Percentiles rank a stretch among this genome's conserved stretches.
These are phyloP conservation scores for Phytophthora tubulina DNA, from an alignment of 352 stramenopile species.

Conservation along the genomic window DNA sequence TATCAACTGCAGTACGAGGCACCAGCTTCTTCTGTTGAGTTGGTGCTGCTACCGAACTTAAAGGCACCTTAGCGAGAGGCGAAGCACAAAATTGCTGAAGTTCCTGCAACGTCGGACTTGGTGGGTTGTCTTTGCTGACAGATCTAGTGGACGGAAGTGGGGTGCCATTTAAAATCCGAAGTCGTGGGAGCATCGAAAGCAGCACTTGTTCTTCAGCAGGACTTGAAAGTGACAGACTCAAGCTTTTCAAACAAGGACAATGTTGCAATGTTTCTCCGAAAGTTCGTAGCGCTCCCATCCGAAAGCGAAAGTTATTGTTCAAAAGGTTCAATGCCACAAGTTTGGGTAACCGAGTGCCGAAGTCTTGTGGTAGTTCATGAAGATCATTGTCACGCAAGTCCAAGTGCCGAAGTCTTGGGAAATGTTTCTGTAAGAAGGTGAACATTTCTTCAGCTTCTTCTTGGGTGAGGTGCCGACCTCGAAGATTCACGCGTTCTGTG, in stretches of 20 bases:
- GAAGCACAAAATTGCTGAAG: conserved; percentile 39
- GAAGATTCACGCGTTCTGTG: conserved; percentile 59
- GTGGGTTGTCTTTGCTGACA: conserved; percentile 17
- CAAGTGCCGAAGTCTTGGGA: conserved; percentile 59
- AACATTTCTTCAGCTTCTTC: conserved; percentile 41
- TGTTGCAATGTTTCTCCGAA: conserved; percentile 53
- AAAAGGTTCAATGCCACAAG: conserved; percentile 74
- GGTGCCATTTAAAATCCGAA: conserved; percentile 71
- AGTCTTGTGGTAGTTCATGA: conserved; percentile 44
- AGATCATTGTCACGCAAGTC: conserved; percentile 71
- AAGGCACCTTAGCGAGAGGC: conserved; percentile 10
- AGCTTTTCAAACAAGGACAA: conserved; percentile 66
- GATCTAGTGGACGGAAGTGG: conserved; percentile 35
- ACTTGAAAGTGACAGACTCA: conserved; percentile 63
- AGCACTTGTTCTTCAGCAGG: conserved; percentile 69
- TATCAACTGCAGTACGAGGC: neutral
- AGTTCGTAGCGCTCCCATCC: conserved; percentile 43
- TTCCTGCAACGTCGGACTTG: conserved; percentile 40
- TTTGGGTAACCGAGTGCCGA: conserved; percentile 49
- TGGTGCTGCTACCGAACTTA: conserved; percentile 3
- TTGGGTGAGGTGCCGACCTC: conserved; percentile 41
- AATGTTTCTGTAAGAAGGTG: conserved; percentile 53
- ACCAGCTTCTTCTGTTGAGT: conserved; percentile 1
- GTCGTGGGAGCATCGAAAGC: conserved; percentile 59
- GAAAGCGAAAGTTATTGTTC: conserved; percentile 56